Conservation (phyloP, 805 yeast species). For the Kodamaea fukazawae region DNA sequence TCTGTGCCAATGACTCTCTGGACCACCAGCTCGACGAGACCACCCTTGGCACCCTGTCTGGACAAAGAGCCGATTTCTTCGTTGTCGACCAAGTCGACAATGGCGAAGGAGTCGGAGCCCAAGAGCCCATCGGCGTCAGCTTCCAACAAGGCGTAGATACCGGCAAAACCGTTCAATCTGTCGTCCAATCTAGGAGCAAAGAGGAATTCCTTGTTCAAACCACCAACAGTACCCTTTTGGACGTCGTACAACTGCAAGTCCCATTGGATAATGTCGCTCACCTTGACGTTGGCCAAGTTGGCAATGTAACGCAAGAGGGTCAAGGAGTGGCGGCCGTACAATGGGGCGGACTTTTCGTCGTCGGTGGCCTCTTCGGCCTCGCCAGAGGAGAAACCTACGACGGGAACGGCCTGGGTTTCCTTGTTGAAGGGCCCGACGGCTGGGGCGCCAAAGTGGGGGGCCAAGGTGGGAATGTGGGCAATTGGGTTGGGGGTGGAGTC, state of each 20-base stretch:
- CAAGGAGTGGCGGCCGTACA: constrained; percentile 66
- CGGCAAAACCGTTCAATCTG: constrained; percentile 76
- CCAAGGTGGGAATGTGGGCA: constrained; percentile 80
- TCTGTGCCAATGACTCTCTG: constrained; percentile 48
- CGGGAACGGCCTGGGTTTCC: constrained; percentile 78
- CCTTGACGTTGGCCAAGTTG: constrained; percentile 53
- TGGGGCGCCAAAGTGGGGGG: constrained; percentile 80
- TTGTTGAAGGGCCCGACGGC: constrained; percentile 68
- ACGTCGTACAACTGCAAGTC: constrained; percentile 81
- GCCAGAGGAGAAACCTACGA: constrained; percentile 56
- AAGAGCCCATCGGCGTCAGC: constrained; percentile 24
- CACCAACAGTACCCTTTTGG: constrained; percentile 77
- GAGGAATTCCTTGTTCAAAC: constrained; percentile 71
- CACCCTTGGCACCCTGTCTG: constrained; percentile 82
- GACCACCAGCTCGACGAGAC: constrained; percentile 62
- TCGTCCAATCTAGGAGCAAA: constrained; percentile 85
- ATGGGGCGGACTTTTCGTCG: constrained; percentile 60
- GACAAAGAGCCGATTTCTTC: constrained; percentile 84
- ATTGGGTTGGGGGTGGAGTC: constrained; percentile 65
- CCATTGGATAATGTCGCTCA: constrained; percentile 61
- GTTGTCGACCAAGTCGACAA: constrained; percentile 69
- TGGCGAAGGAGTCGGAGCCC: constrained; percentile 41
- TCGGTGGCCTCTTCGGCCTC: constrained; percentile 47
- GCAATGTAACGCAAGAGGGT: constrained; percentile 68
- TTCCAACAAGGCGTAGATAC: constrained; percentile 55